Base-by-base conservation (phyloP, 805 yeast species). In the Cyberlindnera misumaiensis region DNA sequence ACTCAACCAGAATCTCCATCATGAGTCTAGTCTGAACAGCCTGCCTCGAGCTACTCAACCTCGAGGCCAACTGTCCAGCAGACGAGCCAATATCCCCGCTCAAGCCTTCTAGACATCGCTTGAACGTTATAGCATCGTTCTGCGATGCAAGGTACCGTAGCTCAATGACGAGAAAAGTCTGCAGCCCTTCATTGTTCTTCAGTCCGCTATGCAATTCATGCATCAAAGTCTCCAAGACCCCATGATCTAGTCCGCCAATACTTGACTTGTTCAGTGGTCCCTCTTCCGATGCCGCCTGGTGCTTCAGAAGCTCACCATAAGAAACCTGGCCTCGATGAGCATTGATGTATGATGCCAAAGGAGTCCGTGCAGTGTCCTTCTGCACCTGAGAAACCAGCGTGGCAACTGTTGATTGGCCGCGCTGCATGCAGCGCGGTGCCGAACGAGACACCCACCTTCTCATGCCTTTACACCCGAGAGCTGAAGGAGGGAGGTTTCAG, bases 1-100 rank as follows among this genome's bases (percentile, higher is more conserved):
- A 30, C 26, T 29, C 20, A 5, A 36, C 18, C 1, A 45, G 22
- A 8, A 45, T 40, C 7, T 15, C 32, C 14, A 30, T 28, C 45
- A 45, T 38, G 6, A n/a, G 7, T 13, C 9, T 11, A 12, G 28
- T 11, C 16, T 32, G 35, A 32, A 14, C n/a, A 11, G 28, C 4
- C 18, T 14, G 35, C 18, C 10, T 24, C 14, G 35, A 34, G 11
- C 13, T 20, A 20, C 36, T 25, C 27, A 41, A 17, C 28, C 14
- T 34, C 4, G 45, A 38, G 8, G 33, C 30, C 34, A 41, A 11
- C 28, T 25, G 38, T 1, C 32, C 42, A 2, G 43, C 43, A 12
- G 17, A 10, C 0, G 16, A 20, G 2, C 48, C 48, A 18, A 40
- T 29, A 20, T 28, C 30, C 5, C 38, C 36, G 2, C 30, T 30